Base-by-base conservation (phyloP, 768 basidiomycete genomes). In the Suillus americanus region DNA sequence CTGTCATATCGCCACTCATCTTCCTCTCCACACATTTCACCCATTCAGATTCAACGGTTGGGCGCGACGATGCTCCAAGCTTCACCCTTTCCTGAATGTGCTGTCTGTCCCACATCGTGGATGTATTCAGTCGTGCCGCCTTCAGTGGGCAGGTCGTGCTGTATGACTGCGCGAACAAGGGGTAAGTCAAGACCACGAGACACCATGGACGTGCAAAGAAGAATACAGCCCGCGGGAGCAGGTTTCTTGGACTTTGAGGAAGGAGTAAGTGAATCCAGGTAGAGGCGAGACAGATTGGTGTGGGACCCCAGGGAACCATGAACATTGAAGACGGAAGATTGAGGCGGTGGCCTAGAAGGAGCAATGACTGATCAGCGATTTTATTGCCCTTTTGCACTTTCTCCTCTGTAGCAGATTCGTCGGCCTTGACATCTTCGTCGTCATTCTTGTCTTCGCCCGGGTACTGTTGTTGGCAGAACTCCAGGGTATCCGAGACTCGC, bases 141-240 rank as follows among this genome's bases (percentile, higher is more conserved):
- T 80, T 99, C 97, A 0, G 97, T 98, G 1, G 97, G 97, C 28
- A 99, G 86, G 75, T 99, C 97, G 71, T 97, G 97, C 73, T 99
- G 97, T 40, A 99, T 80, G 66, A 99, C 95, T 3, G 94, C 92
- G 38, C 91, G 89, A 8, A 99, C 95, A n/a, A 92, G 84, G 7
- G 95, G 95, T 33, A 99, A 81, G 78, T 99, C 97, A 25, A 99
- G 85, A 73, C 97, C 97, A 73, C 97, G 93, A n/a, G 97, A 95
- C 2, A 97, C 97, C 59, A 99, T 95, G 10, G 95, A 97, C 1
- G 97, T 99, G 74, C 96, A 98, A 55, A 99, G 83, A 4, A 99
- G 83, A 60, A 99, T 83, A 2, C 95, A 89, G 6, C 87, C 84
- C 0, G 78, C 75, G 2, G 78, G 69, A 45, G 68, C 69, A 66